These are phyloP conservation scores for Lachnellula willkommii DNA, from an alignment of 2,329 filamentous ascomycete species.

Conservation along the genomic window DNA sequence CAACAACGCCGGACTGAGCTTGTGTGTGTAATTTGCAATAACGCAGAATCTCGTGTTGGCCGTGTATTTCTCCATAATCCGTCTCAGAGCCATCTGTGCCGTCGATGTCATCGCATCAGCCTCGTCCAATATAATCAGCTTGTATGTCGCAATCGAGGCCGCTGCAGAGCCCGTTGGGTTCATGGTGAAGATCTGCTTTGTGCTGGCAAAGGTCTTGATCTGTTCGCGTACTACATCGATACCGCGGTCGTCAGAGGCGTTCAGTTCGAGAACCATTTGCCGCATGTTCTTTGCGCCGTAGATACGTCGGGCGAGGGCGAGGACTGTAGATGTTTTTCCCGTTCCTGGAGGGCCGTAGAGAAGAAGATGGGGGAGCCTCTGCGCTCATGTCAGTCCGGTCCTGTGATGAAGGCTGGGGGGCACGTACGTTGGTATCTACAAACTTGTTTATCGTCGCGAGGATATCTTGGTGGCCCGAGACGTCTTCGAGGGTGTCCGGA, in stretches of 20 bases:
- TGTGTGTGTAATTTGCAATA: conserved; percentile 98
- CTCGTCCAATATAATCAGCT: conserved; percentile 96
- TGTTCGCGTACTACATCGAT: conserved; percentile 98
- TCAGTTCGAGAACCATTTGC: conserved; percentile 97
- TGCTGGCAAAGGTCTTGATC: conserved; percentile 98
- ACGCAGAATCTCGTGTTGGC: conserved; percentile 97
- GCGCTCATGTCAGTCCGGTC: conserved; percentile 4
- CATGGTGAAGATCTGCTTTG: conserved; percentile 86
- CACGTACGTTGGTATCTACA: conserved; percentile 72
- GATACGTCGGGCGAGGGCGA: conserved; percentile 87
- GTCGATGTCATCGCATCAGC: conserved; percentile 99
- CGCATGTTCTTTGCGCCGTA: conserved; percentile 90
- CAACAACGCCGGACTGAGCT: conserved; percentile 85
- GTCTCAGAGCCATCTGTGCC: conserved; percentile 90
- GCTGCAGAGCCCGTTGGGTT: conserved; percentile 47
- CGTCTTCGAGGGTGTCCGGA: conserved; percentile 80
- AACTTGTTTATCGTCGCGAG: conserved; percentile 97
- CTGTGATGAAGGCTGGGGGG: neutral
- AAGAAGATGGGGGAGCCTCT: conserved; percentile 86
- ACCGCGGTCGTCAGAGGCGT: conserved; percentile 93
- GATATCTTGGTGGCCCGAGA: conserved; percentile 96
- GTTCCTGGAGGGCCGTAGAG: conserved; percentile 96
- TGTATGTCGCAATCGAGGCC: conserved; percentile 66
- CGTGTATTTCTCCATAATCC: conserved; percentile 99
- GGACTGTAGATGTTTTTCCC: conserved; percentile 93